These are phyloP conservation scores for Alternaria solani DNA, from an alignment of 2,329 filamentous ascomycete species.

Conservation along the genomic window DNA sequence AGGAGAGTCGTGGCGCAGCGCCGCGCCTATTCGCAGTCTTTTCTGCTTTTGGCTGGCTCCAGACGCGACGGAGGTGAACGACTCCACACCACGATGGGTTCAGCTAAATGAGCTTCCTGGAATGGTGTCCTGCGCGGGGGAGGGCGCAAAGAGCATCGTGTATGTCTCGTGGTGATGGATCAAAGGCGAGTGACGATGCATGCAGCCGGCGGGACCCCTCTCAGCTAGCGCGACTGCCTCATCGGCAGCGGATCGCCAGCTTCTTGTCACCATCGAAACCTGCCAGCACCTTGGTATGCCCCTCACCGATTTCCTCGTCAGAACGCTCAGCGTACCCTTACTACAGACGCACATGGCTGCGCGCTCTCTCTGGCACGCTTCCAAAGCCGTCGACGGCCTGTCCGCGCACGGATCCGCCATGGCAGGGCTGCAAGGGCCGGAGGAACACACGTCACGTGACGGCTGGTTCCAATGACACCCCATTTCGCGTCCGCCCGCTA, in stretches of 20 bases:
- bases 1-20: no score
- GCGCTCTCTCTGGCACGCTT: not conserved
- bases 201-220: conserved; percentile 25
- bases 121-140: no score
- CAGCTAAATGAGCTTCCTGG: no score
- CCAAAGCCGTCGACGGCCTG: not conserved
- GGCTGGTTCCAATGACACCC: conserved; percentile 10
- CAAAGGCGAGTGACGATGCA: conserved; percentile 17
- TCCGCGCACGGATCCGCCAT: conserved; percentile 10
- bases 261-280: conserved; percentile 32
- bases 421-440: conserved; percentile 5
- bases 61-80: not conserved
- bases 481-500: conserved; percentile 22
- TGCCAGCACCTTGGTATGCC: conserved; percentile 29
- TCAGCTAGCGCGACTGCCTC: conserved; percentile 28
- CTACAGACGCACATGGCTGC: not conserved
- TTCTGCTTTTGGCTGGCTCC: no score
- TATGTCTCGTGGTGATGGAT: conserved; percentile 1
- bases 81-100: no score
- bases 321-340: conserved; percentile 7
- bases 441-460: conserved; percentile 25
- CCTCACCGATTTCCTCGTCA: conserved; percentile 25
- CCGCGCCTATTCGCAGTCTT: no score
- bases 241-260: conserved; percentile 28
- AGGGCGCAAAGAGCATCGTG: not conserved